Evolutionary conservation across 108 stramenopile genomes (phyloP), one percentile per base, ranked within the genome.

Genomic region (Bacterosira constricta): DNA sequence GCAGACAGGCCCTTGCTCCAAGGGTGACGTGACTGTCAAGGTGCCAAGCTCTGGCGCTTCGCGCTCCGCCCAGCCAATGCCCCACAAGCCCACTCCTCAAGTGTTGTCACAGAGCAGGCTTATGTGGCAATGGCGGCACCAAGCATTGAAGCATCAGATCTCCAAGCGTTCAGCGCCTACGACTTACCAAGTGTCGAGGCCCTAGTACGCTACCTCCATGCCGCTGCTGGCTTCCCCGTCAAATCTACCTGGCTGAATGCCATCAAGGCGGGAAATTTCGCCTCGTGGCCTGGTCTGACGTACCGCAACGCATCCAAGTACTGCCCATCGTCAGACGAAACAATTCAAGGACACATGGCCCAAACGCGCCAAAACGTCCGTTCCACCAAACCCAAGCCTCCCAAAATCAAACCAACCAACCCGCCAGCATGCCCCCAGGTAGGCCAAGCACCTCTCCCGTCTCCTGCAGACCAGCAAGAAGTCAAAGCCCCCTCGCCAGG

Each of bases 201-300:
- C 0, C 51, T 66, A 2, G 25, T 66, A 1, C 36, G 37, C 21
- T 66, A 52, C 37, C 51, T 52, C 23, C 65, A 66, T 52, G 65
- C 65, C 0, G 35, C 50, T 13, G 36, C 37, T 0, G 65, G 65
- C 65, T 66, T 65, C 25, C 64, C 64, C 30, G 62, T 65, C 64
- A 65, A 65, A 13, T 6, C 32, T 6, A 50, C 63, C 3, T 64
- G 63, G 63, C 63, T 64, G 0, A 45, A 44, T 31, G 63, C 63
- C 63, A 57, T 65, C 64, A 65, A 65, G 29, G 64, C 64, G 1
- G 50, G 50, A 45, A 65, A 65, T 47, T 65, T 37, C 25, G n/a
- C 47, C 18, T 36, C 47, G 17, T 65, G 47, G 49, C 21, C 31
- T 3, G 64, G 64, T 18, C 64, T 65, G 30, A 65, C 64, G 8